Conservation (phyloP, 1,284 basidiomycete genomes). For the Sanghuangporus sanghuang region DNA sequence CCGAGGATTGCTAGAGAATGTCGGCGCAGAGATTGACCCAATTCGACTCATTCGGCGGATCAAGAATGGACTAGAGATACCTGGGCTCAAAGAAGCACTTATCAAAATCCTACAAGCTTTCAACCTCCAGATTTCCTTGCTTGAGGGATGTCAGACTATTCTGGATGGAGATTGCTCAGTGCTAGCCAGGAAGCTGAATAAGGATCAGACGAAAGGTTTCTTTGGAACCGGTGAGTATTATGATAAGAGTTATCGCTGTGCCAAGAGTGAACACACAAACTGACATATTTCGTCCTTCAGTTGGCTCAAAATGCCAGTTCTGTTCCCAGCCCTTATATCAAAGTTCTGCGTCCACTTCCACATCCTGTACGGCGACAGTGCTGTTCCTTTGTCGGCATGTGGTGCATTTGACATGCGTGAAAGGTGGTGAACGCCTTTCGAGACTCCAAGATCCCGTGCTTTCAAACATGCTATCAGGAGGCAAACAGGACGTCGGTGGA, state of each 20-base stretch:
- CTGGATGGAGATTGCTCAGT: constrained; percentile 76
- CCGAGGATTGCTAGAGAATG: constrained; percentile 89
- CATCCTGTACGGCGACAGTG: constrained; percentile 51
- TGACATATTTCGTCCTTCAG: constrained; percentile 30
- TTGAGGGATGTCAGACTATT: constrained; percentile 88
- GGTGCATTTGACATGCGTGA: constrained; percentile 73
- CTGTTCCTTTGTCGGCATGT: constrained; percentile 87
- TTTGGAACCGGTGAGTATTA: constrained; percentile 63
- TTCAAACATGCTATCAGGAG: constrained; percentile 34
- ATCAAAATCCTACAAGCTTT: constrained; percentile 98
- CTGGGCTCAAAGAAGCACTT: constrained; percentile 87
- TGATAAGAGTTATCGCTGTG: not conserved
- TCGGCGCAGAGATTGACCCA: constrained; percentile 94
- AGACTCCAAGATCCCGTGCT: constrained; percentile 42
- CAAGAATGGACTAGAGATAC: constrained; percentile 93
- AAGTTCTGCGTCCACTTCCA: constrained; percentile 34
- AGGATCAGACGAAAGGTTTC: constrained; percentile 74
- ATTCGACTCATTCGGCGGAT: constrained; percentile 92
- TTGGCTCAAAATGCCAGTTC: constrained; percentile 57
- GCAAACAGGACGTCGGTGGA: constrained; percentile 47
- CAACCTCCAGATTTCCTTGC: constrained; percentile 82
- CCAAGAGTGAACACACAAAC: not conserved
- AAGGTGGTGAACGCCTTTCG: constrained; percentile 50
- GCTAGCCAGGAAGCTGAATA: constrained; percentile 66
- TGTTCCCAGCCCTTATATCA: constrained; percentile 61